Evolutionary conservation across 2,329 filamentous ascomycete genomes (phyloP).

Genomic region (Beauveria bassiana): DNA sequence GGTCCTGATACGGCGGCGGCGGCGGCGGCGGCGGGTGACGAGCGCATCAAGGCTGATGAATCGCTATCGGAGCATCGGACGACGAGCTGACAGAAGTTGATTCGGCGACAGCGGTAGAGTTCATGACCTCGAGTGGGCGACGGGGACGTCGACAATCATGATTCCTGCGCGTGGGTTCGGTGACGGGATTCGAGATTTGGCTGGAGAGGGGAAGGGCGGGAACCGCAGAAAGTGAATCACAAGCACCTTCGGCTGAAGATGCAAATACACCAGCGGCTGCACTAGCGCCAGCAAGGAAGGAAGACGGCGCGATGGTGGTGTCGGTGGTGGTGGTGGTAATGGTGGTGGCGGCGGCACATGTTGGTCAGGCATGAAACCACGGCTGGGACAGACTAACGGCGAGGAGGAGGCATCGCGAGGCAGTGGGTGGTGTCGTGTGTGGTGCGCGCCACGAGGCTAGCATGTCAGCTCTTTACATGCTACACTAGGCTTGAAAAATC

Average conservation of each 20-base stretch:
- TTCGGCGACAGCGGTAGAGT: neutral
- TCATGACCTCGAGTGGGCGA: conserved; percentile 8
- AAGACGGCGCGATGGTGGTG: neutral
- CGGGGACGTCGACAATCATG: neutral
- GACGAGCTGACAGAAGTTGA: neutral
- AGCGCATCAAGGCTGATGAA: neutral
- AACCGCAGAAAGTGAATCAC: neutral
- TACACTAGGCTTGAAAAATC: no score
- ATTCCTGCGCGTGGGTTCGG: neutral
- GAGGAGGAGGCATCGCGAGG: neutral
- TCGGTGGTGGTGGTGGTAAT: neutral
- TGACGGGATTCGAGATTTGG: neutral
- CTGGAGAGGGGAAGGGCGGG: neutral
- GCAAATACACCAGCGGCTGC: neutral
- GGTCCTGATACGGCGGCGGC: neutral
- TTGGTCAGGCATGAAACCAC: conserved; percentile 3
- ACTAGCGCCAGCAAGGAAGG: conserved; percentile 1
- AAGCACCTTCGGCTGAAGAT: neutral
- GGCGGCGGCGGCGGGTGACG: neutral
- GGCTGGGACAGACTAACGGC: neutral
- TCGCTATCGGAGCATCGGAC: neutral
- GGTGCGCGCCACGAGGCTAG: neutral
- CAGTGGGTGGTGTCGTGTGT: neutral
- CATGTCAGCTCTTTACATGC: neutral
- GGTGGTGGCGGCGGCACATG: conserved; percentile 1